These are phyloP conservation scores for Monosporascus cannonballus DNA, from an alignment of 2,329 filamentous ascomycete species.

Conservation along the genomic window DNA sequence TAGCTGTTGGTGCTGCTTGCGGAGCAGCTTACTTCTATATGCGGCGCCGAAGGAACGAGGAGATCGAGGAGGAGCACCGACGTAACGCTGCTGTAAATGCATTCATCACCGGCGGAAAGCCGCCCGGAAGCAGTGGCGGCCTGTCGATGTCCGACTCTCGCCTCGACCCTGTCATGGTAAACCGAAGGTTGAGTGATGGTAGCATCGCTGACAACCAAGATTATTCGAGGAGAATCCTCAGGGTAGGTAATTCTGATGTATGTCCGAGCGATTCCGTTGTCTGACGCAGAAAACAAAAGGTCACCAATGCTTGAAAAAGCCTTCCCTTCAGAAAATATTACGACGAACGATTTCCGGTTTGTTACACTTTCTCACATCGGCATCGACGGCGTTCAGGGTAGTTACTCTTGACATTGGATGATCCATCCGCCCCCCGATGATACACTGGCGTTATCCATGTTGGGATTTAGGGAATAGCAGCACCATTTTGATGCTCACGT, in stretches of 20 bases:
- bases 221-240: conserved; percentile 90
- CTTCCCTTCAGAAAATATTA: conserved; percentile 21
- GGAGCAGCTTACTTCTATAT: conserved; percentile 69
- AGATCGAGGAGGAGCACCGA: conserved; percentile 78
- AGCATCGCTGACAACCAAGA: conserved; percentile 97
- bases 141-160: conserved; percentile 75
- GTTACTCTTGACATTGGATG: conserved; percentile 25
- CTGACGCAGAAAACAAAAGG: conserved; percentile 15
- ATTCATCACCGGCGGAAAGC: conserved; percentile 62
- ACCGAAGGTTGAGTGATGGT: conserved; percentile 82
- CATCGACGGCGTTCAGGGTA: conserved; percentile 30
- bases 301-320: conserved; percentile 27
- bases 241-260: conserved; percentile 52
- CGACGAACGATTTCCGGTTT: conserved; percentile 26
- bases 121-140: conserved; percentile 56
- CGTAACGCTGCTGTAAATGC: conserved; percentile 73
- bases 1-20: conserved; percentile 59
- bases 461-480: conserved; percentile 21
- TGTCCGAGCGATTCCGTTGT: background rate
- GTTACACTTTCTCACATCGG: conserved; percentile 24
- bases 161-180: conserved; percentile 79
- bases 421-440: conserved; percentile 23
- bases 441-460: conserved; percentile 28
- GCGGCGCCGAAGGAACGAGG: conserved; percentile 67
- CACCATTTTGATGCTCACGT: conserved; percentile 14